These are phyloP conservation scores for Oxyria digyna DNA, from an alignment of 148 eudicot species.

Conservation along the genomic window DNA sequence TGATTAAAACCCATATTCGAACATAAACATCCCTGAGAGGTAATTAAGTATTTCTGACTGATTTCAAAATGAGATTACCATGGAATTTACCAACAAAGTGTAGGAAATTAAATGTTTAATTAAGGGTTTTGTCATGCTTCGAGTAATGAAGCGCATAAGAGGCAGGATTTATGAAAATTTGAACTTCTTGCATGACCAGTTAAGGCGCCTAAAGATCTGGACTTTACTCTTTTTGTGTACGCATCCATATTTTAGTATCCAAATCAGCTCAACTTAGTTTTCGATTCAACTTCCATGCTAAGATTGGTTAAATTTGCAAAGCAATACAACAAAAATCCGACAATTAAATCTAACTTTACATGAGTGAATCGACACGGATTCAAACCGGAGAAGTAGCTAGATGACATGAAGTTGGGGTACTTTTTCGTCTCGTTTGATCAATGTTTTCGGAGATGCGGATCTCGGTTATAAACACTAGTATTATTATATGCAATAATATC, in stretches of 20 bases:
- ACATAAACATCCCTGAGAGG: not conserved
- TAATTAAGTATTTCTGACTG: not conserved
- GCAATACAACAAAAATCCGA: not conserved
- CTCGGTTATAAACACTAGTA: not conserved
- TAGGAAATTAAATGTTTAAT: not conserved
- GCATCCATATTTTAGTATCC: not conserved
- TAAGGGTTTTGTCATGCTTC: not conserved
- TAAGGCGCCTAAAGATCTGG: not conserved
- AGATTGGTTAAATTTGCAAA: not conserved
- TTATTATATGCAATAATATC: not conserved
- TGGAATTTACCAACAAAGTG: not conserved
- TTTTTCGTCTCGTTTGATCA: not conserved
- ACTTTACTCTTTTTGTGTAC: not conserved
- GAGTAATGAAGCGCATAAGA: not conserved
- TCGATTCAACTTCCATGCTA: no score
- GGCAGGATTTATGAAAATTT: not conserved
- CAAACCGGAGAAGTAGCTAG: not conserved
- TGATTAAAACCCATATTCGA: not conserved
- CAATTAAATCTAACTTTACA: not conserved
- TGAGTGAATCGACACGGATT: not conserved
- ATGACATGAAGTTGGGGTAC: not conserved
- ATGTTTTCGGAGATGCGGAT: not conserved
- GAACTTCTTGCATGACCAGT: constrained; percentile 5
- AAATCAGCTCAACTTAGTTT: not conserved
- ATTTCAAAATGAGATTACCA: not conserved